Percentiles rank a stretch among this genome's conserved stretches.
Evolutionary conservation across 306 rosid genomes (phyloP).

Genomic region (Gleditsia sinensis): DNA sequence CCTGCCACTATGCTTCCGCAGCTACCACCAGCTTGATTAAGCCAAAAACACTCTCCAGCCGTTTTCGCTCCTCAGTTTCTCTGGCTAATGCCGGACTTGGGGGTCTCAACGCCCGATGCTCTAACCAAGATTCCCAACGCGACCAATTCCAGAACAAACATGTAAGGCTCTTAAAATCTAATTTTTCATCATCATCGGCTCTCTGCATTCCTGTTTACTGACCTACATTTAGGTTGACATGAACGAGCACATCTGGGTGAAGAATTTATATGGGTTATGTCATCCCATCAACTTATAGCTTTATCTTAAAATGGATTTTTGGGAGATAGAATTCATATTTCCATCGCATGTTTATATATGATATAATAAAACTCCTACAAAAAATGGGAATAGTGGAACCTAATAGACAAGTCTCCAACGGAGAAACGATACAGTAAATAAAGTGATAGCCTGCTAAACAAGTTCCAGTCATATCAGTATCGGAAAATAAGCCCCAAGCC

Average conservation of each 20-base stretch:
- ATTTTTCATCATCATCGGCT: slow-evolving; percentile 13
- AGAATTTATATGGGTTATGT: not conserved
- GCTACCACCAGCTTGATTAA: slow-evolving; percentile 45
- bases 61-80: slow-evolving; percentile 43
- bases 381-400: too few relatives aligned
- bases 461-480: not conserved
- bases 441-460: not conserved
- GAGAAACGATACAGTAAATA: not conserved
- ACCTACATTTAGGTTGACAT: not conserved
- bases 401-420: not conserved
- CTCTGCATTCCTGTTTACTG: not conserved
- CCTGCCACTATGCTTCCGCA: slow-evolving; percentile 55
- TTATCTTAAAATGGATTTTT: slow-evolving; percentile 19
- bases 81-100: slow-evolving; percentile 34
- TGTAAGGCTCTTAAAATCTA: slow-evolving; percentile 41
- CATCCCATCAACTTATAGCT: slow-evolving; percentile 17
- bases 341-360: not conserved
- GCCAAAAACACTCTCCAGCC: slow-evolving; percentile 42
- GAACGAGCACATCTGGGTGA: not conserved
- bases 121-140: slow-evolving; percentile 51
- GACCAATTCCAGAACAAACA: slow-evolving; percentile 45
- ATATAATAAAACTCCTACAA: not conserved
- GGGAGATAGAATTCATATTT: not conserved
- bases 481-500: not conserved
- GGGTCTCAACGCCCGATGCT: slow-evolving; percentile 52